These are phyloP conservation scores for Capillidium heterosporum DNA, from an alignment of 371 early-diverging fungal species.

Conservation along the genomic window DNA sequence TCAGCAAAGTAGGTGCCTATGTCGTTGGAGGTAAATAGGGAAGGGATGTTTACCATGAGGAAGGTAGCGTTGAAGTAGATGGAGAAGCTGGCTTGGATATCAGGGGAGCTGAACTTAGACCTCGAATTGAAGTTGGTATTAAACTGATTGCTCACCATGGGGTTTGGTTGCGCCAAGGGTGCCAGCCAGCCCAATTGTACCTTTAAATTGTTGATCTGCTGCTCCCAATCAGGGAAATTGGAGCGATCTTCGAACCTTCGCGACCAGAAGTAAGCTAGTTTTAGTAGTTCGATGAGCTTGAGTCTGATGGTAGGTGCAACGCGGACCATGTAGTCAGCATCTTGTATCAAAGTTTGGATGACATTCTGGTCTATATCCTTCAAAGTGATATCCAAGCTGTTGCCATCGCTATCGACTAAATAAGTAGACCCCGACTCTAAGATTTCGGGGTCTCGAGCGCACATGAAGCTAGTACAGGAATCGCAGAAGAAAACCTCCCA, in stretches of 20 bases:
- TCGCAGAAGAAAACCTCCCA: background rate
- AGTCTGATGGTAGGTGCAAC: background rate
- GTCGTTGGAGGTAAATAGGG: background rate
- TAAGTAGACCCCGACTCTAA: background rate
- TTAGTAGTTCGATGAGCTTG: background rate
- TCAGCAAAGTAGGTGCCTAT: too few species aligned
- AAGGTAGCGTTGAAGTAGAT: background rate
- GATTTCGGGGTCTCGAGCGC: background rate
- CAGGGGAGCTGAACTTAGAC: background rate
- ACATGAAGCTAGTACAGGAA: background rate
- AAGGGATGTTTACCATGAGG: background rate
- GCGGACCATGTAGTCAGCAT: background rate
- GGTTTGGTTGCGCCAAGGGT: background rate
- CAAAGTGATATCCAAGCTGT: background rate
- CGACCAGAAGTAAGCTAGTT: background rate
- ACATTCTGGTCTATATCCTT: background rate
- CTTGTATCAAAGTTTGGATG: background rate
- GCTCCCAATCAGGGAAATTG: background rate
- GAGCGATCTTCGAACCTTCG: background rate
- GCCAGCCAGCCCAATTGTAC: background rate
- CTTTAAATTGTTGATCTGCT: background rate
- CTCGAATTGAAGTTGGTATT: too few species aligned
- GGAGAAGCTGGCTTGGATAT: background rate
- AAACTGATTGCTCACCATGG: background rate
- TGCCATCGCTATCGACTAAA: background rate